A percentile compares a stretch with the other conserved stretches of the same genome.
Evolutionary conservation across 1,284 basidiomycete species (phyloP).

Genomic region (Cryptococcus deneoformans): DNA sequence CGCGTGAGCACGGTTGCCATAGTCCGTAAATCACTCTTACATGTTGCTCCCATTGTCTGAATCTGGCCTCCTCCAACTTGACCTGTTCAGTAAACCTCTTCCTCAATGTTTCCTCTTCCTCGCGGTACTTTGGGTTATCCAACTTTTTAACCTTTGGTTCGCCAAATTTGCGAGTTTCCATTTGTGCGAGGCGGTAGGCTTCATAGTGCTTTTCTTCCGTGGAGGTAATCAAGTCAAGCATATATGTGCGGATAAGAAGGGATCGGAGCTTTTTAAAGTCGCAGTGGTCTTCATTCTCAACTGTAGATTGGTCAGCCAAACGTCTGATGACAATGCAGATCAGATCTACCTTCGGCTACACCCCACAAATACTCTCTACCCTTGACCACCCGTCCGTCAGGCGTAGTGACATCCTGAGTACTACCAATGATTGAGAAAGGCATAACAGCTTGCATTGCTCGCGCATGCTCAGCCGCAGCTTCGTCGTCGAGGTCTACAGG

Average conservation of each 20-base stretch:
- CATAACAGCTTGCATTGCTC: constrained; percentile 79
- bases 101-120: constrained; percentile 94
- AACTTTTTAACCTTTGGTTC: constrained; percentile 98
- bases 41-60: constrained; percentile 99
- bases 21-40: constrained; percentile 54
- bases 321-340: background rate
- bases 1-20: background rate
- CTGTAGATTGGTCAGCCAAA: constrained; percentile 50
- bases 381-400: constrained; percentile 90
- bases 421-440: constrained; percentile 99
- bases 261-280: constrained; percentile 98
- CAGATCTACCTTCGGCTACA: constrained; percentile 79
- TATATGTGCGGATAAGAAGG: constrained; percentile 94
- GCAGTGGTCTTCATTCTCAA: constrained; percentile 99
- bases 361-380: constrained; percentile 99
- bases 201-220: constrained; percentile 98
- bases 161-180: constrained; percentile 99
- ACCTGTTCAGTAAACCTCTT: constrained; percentile 99
- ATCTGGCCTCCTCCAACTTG: constrained; percentile 96
- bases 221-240: constrained; percentile 95
- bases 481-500: constrained; percentile 92
- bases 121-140: constrained; percentile 99
- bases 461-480: constrained; percentile 80
- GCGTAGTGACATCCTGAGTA: constrained; percentile 87
- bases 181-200: constrained; percentile 96